phyloP scores from a whole-genome alignment of 2,329 filamentous ascomycete genomes.

The Purpureocillium lavendulum region DNA sequence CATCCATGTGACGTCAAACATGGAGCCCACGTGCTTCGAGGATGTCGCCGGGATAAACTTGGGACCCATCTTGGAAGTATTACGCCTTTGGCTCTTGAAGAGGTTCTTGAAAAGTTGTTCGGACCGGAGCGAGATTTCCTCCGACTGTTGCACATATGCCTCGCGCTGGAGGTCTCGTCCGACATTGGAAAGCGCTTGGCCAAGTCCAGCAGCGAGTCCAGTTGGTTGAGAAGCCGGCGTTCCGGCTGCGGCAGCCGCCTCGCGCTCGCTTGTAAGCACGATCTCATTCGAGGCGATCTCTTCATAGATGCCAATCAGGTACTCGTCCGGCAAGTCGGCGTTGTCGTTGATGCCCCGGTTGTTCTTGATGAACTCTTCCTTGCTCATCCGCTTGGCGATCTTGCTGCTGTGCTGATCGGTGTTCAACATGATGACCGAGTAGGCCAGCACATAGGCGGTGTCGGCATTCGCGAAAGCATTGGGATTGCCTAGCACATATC shows the following conservation, averaged over 20 bases:
- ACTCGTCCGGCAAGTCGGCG: constrained; percentile 86
- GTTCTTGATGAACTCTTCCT: constrained; percentile 98
- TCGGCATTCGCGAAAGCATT: constrained; percentile 98
- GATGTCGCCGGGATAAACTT: constrained; percentile 89
- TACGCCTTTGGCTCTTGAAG: constrained; percentile 80
- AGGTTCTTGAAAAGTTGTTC: constrained; percentile 89
- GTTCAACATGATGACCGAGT: constrained; percentile 95
- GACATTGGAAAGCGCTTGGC: constrained; percentile 83
- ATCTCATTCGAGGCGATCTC: constrained; percentile 91
- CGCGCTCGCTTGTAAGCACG: constrained; percentile 84
- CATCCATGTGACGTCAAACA: constrained; percentile 99
- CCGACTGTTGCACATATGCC: constrained; percentile 88
- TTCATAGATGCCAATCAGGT: constrained; percentile 80
- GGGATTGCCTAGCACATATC: constrained; percentile 89
- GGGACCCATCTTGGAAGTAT: constrained; percentile 58
- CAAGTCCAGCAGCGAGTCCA: constrained; percentile 73
- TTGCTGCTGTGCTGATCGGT: constrained; percentile 91
- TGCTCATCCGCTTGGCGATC: constrained; percentile 78
- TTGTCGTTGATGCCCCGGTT: constrained; percentile 98
- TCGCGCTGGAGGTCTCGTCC: constrained; percentile 87
- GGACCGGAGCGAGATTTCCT: constrained; percentile 70
- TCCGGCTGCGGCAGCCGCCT: constrained; percentile 76
- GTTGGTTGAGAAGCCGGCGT: constrained; percentile 48
- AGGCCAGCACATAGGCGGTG: constrained; percentile 90
- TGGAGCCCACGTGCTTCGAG: constrained; percentile 89